Conservation (phyloP, 257 asterid species). For the Plantago ovata region DNA sequence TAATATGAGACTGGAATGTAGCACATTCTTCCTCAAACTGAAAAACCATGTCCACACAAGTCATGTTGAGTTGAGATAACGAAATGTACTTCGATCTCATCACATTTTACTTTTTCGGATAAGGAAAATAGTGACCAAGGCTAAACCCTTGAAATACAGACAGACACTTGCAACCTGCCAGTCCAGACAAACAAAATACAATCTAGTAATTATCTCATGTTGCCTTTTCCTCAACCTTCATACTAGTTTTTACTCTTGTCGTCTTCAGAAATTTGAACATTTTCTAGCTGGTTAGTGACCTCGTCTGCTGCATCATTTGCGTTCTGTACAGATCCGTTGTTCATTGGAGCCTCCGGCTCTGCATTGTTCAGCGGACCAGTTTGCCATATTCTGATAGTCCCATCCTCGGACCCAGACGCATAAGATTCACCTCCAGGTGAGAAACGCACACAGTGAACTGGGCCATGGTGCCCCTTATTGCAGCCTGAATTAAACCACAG, state of each 20-base stretch:
- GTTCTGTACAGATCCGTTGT: slow-evolving; percentile 32
- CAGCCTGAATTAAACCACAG: slow-evolving; percentile 49
- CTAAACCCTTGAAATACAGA: neutral
- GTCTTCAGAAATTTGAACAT: slow-evolving; percentile 35
- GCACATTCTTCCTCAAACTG: too few species aligned
- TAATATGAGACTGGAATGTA: too few species aligned
- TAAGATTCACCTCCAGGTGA: slow-evolving; percentile 95
- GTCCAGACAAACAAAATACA: slow-evolving; percentile 2
- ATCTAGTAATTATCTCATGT: slow-evolving; percentile 21
- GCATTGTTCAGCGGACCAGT: slow-evolving; percentile 42
- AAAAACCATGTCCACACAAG: neutral
- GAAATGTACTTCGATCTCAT: neutral
- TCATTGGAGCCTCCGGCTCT: slow-evolving; percentile 38
- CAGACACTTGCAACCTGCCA: slow-evolving; percentile 13
- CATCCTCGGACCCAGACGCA: slow-evolving; percentile 96
- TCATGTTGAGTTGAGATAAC: neutral
- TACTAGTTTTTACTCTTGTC: slow-evolving; percentile 23
- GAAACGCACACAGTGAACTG: slow-evolving; percentile 92
- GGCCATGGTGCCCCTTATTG: slow-evolving; percentile 99
- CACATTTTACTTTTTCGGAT: neutral
- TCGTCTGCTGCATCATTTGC: slow-evolving; percentile 44
- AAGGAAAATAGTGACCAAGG: neutral
- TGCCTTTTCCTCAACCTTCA: slow-evolving; percentile 25
- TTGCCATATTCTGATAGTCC: slow-evolving; percentile 96
- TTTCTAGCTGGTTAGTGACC: slow-evolving; percentile 53